Percentiles rank a stretch among this genome's conserved stretches.
Evolutionary conservation across 192 early-diverging fungal genomes (phyloP).

Genomic region (Phycomyces nitens): DNA sequence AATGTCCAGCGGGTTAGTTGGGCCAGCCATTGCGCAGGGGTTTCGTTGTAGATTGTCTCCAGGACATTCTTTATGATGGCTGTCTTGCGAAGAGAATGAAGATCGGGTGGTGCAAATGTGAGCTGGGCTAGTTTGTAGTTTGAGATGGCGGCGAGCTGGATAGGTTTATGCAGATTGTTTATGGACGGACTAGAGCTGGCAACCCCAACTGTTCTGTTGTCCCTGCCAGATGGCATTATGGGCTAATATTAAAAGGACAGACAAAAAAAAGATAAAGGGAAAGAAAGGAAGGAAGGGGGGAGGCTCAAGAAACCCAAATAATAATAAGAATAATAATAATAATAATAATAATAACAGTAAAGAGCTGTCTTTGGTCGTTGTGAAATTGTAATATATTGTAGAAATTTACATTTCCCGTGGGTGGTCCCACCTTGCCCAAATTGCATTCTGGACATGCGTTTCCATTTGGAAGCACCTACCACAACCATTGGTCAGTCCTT

Average conservation of each 20-base stretch:
- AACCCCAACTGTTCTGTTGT: not conserved
- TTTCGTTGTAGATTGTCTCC: slow-evolving; percentile 27
- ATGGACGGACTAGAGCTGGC: not conserved
- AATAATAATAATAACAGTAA: too few relatives aligned
- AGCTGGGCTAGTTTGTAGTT: slow-evolving; percentile 42
- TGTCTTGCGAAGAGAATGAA: slow-evolving; percentile 34
- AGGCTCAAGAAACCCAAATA: not conserved
- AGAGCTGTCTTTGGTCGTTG: too few relatives aligned
- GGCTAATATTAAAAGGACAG: not conserved
- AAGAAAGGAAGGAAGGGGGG: not conserved
- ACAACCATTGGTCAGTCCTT: too few relatives aligned
- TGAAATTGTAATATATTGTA: too few relatives aligned
- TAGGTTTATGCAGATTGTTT: slow-evolving; percentile 27
- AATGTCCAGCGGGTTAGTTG: slow-evolving; percentile 40
- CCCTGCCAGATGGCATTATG: not conserved
- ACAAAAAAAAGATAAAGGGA: not conserved
- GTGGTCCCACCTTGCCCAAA: too few relatives aligned
- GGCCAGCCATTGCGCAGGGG: slow-evolving; percentile 36
- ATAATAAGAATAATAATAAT: too few relatives aligned
- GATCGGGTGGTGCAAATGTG: slow-evolving; percentile 38
- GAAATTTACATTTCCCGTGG: too few relatives aligned
- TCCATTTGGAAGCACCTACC: too few relatives aligned
- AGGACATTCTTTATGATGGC: slow-evolving; percentile 40
- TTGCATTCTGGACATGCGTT: too few relatives aligned
- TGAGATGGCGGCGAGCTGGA: slow-evolving; percentile 39